Evolutionary conservation across 805 yeast genomes (phyloP), one percentile per base, ranked within the genome.

Genomic region (Candida vaughaniae): DNA sequence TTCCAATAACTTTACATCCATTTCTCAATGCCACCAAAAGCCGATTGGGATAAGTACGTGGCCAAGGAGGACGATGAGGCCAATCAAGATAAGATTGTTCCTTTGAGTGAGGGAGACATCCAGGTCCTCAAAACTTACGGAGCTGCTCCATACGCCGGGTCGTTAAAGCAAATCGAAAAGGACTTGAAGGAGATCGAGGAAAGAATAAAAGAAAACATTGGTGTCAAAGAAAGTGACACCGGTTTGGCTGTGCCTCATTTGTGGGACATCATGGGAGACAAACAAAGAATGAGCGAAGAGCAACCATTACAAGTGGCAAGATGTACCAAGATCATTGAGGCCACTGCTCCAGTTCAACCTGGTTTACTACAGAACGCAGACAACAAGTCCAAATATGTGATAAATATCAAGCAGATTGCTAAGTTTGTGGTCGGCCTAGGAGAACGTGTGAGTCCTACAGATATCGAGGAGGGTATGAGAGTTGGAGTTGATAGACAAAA

Each of bases 391-490:
- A 88, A 91, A 61, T 95, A 93, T 62, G 95, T 95, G 43, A 93
- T 93, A 58, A 95, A 93, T 64, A 82, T 93, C 60, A 93, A 95
- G 65, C 99, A 95, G 62, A 91, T 93, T 51, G 99, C 99, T 45
- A 46, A 93, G 63, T 93, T 93, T 57, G 97, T 93, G 30, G 99
- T 93, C 31, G 95, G 91, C 3, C 71, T 93, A 42, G 99, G 98
- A 32, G 97, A 95, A 60, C 80, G 95, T 47, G 97, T 93, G 9
- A 85, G 96, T 10, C 99, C 99, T 23, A 93, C 99, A 0, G 99
- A 93, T 73, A 90, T 93, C 39, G 99, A 93, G 66, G 99, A 95
- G 64, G 98, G 99, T 36, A 95, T 93, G 99, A 79, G 99, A 60
- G 98, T 93, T 25, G 99, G 99, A 56, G 99, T 93, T 39, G 99